Base-by-base conservation (phyloP, 2,329 filamentous ascomycete genomes). In the Xylaria digitata region DNA sequence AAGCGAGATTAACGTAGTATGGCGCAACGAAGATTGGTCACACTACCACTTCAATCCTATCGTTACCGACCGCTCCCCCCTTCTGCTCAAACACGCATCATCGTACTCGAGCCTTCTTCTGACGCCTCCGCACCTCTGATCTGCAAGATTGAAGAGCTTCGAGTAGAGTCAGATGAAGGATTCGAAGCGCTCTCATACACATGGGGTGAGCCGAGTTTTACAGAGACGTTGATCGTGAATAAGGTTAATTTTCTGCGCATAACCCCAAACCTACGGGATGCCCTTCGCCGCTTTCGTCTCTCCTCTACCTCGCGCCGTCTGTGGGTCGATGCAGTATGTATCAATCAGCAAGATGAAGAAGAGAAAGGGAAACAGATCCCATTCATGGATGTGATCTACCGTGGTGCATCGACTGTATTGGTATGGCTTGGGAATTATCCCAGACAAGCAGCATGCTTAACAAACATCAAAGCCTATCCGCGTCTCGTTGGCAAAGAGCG, bases 341-440 rank as follows among this genome's bases (percentile, higher is more conserved):
- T 66, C 40, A 66, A 63, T 21, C 63, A 66, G 37, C 6, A 53
- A 8, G 52, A 66, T 13, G 63, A 63, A 6, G 63, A 56, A 2
- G 63, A 66, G 34, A 66, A 66, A 46, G 42, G 21, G 21, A 66
- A 21, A 21, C 63, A 66, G 43, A 66, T 66, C 11, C 63, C 63
- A 15, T 61, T 50, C 23, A 66, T 66, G 63, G n/a, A 55, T 21
- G 49, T 43, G 1, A 66, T 66, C 17, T 66, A 66, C 32, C 63
- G 56, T 17, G 26, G 63, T 17, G 58, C 63, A 30, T 62, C 58
- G 4, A 9, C 63, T 8, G 63, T 66, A 9, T 30, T 66, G 5
- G 63, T 66, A 15, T 66, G 63, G 63, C 58, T 66, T 40, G 63
- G 63, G 3, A 57, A 66, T 13, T 61, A 61, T 40, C 62, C 62